phyloP scores from a whole-genome alignment of 2,329 filamentous ascomycete species.

The Fusarium sp. region DNA sequence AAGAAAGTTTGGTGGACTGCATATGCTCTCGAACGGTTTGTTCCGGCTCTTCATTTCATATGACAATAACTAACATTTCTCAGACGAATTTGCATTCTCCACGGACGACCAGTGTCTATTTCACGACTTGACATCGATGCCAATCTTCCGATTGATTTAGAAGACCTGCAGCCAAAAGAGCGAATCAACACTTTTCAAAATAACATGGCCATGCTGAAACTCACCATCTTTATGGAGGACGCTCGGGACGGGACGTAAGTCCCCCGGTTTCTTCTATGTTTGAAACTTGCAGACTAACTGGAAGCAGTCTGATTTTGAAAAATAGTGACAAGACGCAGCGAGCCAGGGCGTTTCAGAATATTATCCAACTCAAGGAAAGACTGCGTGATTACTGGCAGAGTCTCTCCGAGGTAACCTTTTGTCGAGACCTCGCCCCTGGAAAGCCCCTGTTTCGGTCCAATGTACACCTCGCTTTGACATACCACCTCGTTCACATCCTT shows the following conservation, averaged over 20 bases:
- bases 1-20: slow-evolving; percentile 49
- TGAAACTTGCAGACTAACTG: slow-evolving; percentile 1
- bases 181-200: slow-evolving; percentile 44
- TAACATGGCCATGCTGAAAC: slow-evolving; percentile 27
- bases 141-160: slow-evolving; percentile 27
- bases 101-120: slow-evolving; percentile 43
- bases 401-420: slow-evolving; percentile 37
- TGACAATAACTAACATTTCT: slow-evolving; percentile 4
- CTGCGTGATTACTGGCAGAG: slow-evolving; percentile 33
- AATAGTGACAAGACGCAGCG: slow-evolving; percentile 16
- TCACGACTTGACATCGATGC: slow-evolving; percentile 25
- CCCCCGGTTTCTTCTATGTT: background rate
- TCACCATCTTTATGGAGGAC: slow-evolving; percentile 45
- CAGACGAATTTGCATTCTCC: slow-evolving; percentile 41
- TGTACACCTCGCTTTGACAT: slow-evolving; percentile 40
- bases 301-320: slow-evolving; percentile 21
- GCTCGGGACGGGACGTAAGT: slow-evolving; percentile 40
- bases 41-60: background rate
- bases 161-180: slow-evolving; percentile 28
- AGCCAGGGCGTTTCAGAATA: slow-evolving; percentile 8
- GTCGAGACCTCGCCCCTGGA: slow-evolving; percentile 38
- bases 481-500: slow-evolving; percentile 39
- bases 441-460: slow-evolving; percentile 44
- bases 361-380: slow-evolving; percentile 22
- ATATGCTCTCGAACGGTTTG: slow-evolving; percentile 41